Evolutionary conservation across 2,329 filamentous ascomycete genomes (phyloP).

Genomic region (Coniochaeta sp.): DNA sequence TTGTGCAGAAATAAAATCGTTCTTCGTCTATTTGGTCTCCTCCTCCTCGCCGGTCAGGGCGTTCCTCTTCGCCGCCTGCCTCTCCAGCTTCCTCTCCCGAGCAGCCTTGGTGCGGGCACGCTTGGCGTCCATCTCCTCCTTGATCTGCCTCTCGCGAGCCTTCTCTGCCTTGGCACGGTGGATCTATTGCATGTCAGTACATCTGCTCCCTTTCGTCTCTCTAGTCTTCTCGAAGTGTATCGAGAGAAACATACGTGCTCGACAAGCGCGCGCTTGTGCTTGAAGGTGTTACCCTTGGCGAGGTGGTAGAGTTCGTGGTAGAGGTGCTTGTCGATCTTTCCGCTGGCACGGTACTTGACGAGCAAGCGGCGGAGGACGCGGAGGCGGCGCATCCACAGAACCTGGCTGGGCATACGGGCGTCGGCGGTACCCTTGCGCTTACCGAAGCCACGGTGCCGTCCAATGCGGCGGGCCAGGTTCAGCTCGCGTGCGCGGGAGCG

Average conservation of each 20-base stretch:
- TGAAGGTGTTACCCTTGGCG: conserved; percentile 99
- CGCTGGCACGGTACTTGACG: conserved; percentile 98
- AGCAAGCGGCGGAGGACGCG: conserved; percentile 98
- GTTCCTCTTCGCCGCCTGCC: conserved; percentile 83
- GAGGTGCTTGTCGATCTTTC: conserved; percentile 99
- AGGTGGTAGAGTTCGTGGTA: conserved; percentile 99
- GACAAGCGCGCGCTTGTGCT: conserved; percentile 99
- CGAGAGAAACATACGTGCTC: conserved; percentile 79
- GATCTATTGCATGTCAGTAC: conserved; percentile 54
- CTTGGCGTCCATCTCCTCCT: conserved; percentile 99
- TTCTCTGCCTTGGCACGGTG: conserved; percentile 99
- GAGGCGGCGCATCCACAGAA: conserved; percentile 99
- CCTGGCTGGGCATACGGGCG: conserved; percentile 97
- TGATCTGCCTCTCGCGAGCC: conserved; percentile 87
- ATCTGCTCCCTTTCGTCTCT: too few relatives aligned
- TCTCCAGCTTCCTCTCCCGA: conserved; percentile 95
- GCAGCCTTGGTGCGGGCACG: conserved; percentile 99
- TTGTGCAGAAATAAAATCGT: too few relatives aligned
- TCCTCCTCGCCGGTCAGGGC: conserved; percentile 70
- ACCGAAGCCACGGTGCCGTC: conserved; percentile 98
- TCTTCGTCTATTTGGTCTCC: conserved; percentile 38
- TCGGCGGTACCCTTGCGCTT: conserved; percentile 99
- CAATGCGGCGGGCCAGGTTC: conserved; percentile 88
- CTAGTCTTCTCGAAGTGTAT: too few relatives aligned
- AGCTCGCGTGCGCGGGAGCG: conserved; percentile 92